A percentile compares a stretch with the other conserved stretches of the same genome.
phyloP scores from a whole-genome alignment of 208 protist genomes.

The Leishmania major region DNA sequence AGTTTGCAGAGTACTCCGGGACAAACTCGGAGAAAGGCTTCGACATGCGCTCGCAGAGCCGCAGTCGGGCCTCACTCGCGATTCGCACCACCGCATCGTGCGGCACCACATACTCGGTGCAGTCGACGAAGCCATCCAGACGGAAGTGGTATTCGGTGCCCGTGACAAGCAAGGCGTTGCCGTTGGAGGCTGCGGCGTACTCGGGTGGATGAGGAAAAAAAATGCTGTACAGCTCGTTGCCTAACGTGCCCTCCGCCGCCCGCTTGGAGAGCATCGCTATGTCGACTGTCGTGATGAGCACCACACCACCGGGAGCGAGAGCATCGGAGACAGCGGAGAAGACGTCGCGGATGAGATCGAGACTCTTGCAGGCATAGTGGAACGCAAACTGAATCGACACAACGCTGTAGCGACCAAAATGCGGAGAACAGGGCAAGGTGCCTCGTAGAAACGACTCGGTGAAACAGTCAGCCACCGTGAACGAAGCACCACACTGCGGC shows the following conservation, averaged over 20 bases:
- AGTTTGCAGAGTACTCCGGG: slow-evolving; percentile 40
- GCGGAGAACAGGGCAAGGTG: slow-evolving; percentile 32
- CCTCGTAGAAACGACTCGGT: slow-evolving; percentile 49
- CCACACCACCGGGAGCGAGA: slow-evolving; percentile 56
- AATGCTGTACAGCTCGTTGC: slow-evolving; percentile 46
- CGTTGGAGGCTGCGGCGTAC: slow-evolving; percentile 3
- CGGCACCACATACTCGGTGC: slow-evolving; percentile 83
- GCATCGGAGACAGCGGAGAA: slow-evolving; percentile 44
- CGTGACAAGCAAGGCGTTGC: slow-evolving; percentile 30
- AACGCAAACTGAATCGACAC: slow-evolving; percentile 89
- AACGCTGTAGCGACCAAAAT: slow-evolving; percentile 61
- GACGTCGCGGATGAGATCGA: slow-evolving; percentile 49
- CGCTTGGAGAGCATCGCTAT: slow-evolving; percentile 43
- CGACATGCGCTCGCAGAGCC: slow-evolving; percentile 25
- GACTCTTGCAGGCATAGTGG: slow-evolving; percentile 81
- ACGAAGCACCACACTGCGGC: slow-evolving; percentile 38
- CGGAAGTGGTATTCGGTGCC: slow-evolving; percentile 79
- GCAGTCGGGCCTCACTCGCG: slow-evolving; percentile 26
- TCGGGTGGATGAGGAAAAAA: slow-evolving; percentile 17
- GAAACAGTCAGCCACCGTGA: slow-evolving; percentile 85
- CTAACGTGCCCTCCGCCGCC: slow-evolving; percentile 25
- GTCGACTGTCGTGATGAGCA: slow-evolving; percentile 84
- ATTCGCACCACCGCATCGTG: slow-evolving; percentile 33
- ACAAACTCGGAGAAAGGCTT: slow-evolving; percentile 47
- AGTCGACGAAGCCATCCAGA: slow-evolving; percentile 90